Evolutionary conservation across 768 basidiomycete species (phyloP).

Genomic region (Tricholoma bakamatsutake): DNA sequence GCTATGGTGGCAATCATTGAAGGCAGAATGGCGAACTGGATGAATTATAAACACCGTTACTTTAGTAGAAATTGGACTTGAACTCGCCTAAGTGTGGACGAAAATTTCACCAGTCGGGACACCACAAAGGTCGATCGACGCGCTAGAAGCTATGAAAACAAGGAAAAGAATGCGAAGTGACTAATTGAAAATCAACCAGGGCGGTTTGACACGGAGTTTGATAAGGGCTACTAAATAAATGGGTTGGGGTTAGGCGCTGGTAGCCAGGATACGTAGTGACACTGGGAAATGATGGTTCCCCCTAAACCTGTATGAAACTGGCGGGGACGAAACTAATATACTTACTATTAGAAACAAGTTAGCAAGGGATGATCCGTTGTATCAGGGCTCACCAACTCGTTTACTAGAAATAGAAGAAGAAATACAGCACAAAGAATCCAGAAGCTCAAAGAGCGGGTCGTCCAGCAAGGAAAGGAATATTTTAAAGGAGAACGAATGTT

Average conservation of each 20-base stretch:
- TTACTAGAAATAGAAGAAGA: background rate
- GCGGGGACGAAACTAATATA: background rate
- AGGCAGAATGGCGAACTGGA: conserved; percentile 1
- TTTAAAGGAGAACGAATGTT: background rate
- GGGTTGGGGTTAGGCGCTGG: background rate
- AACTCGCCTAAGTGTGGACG: conserved; percentile 3
- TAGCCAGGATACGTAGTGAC: conserved; percentile 5
- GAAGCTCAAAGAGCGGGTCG: background rate
- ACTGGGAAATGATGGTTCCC: background rate
- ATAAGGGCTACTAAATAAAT: conserved; percentile 1
- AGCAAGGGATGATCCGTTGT: background rate
- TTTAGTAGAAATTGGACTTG: background rate
- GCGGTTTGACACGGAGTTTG: conserved; percentile 3
- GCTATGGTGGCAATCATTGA: conserved; percentile 43
- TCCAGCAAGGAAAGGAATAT: background rate
- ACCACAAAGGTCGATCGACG: background rate
- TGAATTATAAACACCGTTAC: background rate
- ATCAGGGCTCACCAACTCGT: background rate
- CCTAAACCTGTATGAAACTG: background rate
- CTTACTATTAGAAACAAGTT: too few relatives aligned
- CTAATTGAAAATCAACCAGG: background rate
- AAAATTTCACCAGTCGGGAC: background rate
- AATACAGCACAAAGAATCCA: too few relatives aligned
- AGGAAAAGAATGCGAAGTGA: background rate
- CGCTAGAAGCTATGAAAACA: background rate